Evolutionary conservation across 2,329 filamentous ascomycete species (phyloP).

Genomic region (Daldinia eschscholtzii): DNA sequence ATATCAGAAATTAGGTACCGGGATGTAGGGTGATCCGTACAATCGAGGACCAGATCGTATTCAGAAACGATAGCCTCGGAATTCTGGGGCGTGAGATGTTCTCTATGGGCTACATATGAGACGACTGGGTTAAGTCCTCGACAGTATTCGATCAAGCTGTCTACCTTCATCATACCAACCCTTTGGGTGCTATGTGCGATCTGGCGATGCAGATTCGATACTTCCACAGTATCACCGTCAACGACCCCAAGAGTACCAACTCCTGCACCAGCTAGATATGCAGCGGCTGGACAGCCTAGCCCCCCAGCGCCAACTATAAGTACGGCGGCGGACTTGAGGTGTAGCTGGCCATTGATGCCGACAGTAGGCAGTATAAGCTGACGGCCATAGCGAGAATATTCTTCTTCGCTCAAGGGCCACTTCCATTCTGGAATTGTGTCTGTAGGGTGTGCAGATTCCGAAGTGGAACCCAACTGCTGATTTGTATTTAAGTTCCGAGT

Average conservation of each 20-base stretch:
- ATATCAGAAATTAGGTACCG: conserved; percentile 94
- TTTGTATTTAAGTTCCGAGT: conserved; percentile 19
- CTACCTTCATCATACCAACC: conserved; percentile 83
- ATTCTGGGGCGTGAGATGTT: conserved; percentile 76
- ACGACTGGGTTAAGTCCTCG: conserved; percentile 78
- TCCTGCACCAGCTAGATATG: conserved; percentile 92
- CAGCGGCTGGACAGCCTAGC: conserved; percentile 89
- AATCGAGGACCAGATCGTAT: conserved; percentile 92
- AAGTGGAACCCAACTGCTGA: background rate
- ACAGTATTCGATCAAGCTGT: conserved; percentile 73
- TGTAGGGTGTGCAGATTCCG: conserved; percentile 16
- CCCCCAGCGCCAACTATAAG: conserved; percentile 90
- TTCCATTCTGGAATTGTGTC: conserved; percentile 54
- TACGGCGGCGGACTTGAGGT: conserved; percentile 76
- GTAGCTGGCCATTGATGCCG: conserved; percentile 82
- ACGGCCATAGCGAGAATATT: conserved; percentile 88
- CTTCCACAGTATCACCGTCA: conserved; percentile 89
- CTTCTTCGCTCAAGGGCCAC: conserved; percentile 78
- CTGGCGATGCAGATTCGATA: conserved; percentile 93
- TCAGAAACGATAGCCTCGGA: conserved; percentile 73
- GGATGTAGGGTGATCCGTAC: conserved; percentile 91
- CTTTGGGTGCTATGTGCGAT: conserved; percentile 80
- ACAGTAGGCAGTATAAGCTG: conserved; percentile 90
- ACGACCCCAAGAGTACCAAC: conserved; percentile 85
- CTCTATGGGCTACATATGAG: conserved; percentile 71